Evolutionary conservation across 768 basidiomycete genomes (phyloP).

Genomic region (Russula griseocarnosa): DNA sequence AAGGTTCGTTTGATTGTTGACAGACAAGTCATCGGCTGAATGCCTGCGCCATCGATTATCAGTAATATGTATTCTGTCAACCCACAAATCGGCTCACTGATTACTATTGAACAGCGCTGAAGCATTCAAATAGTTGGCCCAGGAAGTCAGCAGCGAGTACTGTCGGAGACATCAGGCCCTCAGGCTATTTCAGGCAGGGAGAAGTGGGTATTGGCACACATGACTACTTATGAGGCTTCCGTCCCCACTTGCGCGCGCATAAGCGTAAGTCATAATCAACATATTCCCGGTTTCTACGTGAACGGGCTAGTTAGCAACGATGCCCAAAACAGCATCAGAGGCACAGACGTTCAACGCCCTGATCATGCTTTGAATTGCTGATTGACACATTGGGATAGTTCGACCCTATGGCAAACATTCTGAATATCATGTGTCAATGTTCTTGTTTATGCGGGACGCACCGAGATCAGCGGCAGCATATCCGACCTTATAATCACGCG

Average conservation of each 20-base stretch:
- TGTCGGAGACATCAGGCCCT: slow-evolving; percentile 8
- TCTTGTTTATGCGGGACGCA: background rate
- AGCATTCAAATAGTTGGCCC: slow-evolving; percentile 34
- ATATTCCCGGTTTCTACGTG: slow-evolving; percentile 39
- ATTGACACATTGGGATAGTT: slow-evolving; percentile 17
- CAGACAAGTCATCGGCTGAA: slow-evolving; percentile 12
- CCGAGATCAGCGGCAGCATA: slow-evolving; percentile 30
- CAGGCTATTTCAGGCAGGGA: too few relatives aligned
- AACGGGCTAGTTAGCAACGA: too few relatives aligned
- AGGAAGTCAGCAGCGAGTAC: slow-evolving; percentile 33
- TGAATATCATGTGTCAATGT: background rate
- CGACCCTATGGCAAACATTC: background rate
- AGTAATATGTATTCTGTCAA: slow-evolving; percentile 37
- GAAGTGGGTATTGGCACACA: slow-evolving; percentile 16
- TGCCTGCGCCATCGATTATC: slow-evolving; percentile 16
- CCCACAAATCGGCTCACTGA: slow-evolving; percentile 49
- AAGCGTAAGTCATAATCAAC: slow-evolving; percentile 36
- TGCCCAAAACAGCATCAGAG: background rate
- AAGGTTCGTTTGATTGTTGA: slow-evolving; percentile 60
- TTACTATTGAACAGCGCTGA: slow-evolving; percentile 51
- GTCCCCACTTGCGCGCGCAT: slow-evolving; percentile 32
- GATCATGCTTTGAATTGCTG: slow-evolving; percentile 4
- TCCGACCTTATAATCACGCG: slow-evolving; percentile 18
- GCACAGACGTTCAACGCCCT: slow-evolving; percentile 22
- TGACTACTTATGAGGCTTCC: slow-evolving; percentile 29